Percentiles rank a stretch among this genome's conserved stretches.
Conservation (phyloP, 345 rosid species). For the Citrus trifoliata region DNA sequence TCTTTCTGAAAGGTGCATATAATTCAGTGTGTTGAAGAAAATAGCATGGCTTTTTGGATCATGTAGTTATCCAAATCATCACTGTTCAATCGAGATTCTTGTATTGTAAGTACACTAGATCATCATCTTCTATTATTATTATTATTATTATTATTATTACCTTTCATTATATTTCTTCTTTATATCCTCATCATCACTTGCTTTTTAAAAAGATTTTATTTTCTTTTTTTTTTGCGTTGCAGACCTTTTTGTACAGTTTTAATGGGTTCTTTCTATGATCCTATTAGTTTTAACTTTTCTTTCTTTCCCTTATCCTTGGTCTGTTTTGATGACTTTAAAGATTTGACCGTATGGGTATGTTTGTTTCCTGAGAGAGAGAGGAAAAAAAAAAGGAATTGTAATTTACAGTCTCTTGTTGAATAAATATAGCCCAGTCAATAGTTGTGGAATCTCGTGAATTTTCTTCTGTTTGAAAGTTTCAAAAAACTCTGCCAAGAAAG, state of each 20-base stretch:
- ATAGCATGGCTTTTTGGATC: background rate
- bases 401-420: background rate
- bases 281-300: background rate
- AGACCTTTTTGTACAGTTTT: background rate
- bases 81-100: background rate
- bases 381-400: background rate
- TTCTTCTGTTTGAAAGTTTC: background rate
- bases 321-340: background rate
- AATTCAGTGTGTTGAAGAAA: background rate
- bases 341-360: too few relatives aligned
- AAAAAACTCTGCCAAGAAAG: background rate
- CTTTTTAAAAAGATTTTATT: background rate
- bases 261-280: background rate
- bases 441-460: background rate
- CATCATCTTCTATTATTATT: too few relatives aligned
- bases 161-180: background rate
- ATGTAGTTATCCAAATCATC: background rate
- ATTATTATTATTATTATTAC: background rate
- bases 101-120: constrained; percentile 14
- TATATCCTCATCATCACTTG: background rate
- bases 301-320: background rate
- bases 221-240: background rate
- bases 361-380: too few relatives aligned
- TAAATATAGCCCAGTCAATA: background rate
- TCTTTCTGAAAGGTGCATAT: background rate